A percentile compares a stretch with the other conserved stretches of the same genome.
Evolutionary conservation across 208 protist genomes (phyloP).

Genomic region (Vickermania ingenoplastis): DNA sequence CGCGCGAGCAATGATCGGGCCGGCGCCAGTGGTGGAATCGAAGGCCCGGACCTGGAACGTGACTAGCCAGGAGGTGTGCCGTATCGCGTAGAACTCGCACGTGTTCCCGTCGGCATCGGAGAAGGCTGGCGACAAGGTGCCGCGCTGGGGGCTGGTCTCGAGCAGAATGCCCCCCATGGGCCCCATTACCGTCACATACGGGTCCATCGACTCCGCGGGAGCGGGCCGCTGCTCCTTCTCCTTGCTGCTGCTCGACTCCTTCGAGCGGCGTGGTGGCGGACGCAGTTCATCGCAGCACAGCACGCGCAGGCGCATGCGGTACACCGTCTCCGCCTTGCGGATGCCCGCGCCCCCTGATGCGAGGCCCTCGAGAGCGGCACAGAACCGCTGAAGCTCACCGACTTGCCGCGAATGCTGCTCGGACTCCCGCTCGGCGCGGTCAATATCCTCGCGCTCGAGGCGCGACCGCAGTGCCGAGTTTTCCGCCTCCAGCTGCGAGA

Average conservation of each 20-base stretch:
- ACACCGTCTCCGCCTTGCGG: neutral
- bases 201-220: slow-evolving; percentile 11
- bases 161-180: slow-evolving; percentile 12
- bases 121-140: slow-evolving; percentile 18
- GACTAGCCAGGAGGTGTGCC: slow-evolving; percentile 14
- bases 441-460: slow-evolving; percentile 2
- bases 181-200: slow-evolving; percentile 16
- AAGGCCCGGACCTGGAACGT: slow-evolving; percentile 17
- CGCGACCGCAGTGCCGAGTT: neutral
- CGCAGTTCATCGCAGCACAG: slow-evolving; percentile 1
- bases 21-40: slow-evolving; percentile 5
- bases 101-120: slow-evolving; percentile 4
- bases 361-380: slow-evolving; percentile 1
- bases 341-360: neutral
- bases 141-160: slow-evolving; percentile 14
- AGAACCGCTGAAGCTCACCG: neutral
- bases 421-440: neutral
- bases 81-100: slow-evolving; percentile 10
- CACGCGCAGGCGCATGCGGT: slow-evolving; percentile 2
- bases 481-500: neutral
- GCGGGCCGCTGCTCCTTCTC: neutral
- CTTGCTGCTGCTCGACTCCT: neutral
- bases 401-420: neutral
- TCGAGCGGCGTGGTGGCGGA: neutral
- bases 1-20: slow-evolving; percentile 16